Base-by-base conservation (phyloP, 495 filamentous ascomycete genomes). In the Lasiosphaeriaceae sp. region DNA sequence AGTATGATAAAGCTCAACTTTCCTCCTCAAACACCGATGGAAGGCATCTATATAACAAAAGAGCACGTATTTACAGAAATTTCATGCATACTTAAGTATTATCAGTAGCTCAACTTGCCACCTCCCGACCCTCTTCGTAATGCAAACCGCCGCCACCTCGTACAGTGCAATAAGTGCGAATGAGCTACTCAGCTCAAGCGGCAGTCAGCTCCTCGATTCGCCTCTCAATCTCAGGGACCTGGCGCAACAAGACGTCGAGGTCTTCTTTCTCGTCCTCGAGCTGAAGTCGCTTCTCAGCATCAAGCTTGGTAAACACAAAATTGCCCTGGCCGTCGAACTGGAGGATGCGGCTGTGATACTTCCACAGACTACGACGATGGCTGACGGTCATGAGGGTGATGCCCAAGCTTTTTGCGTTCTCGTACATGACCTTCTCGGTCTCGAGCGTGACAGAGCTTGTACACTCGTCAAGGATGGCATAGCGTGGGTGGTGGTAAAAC, bases 211-310 rank as follows among this genome's bases (percentile, higher is more conserved):
- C 93, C 31, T 74, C 82, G 65, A 97, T 86, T 50, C 94, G 80
- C 71, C 85, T 85, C 77, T 96, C 86, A 43, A 97, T 77, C 64
- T 96, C 94, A 1, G 90, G 90, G 7, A 97, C 88, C 31, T 86
- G 83, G 60, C 92, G 77, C 26, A 98, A 74, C 66, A 90, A 80
- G 35, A 95, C 69, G 26, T 97, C 94, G 47, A 98, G 76, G 60
- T 97, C 93, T 71, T 98, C 93, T 70, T 90, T 95, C 80, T 98
- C 93, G 75, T 97, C 94, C 79, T 98, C 94, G 34, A 98, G 74
- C 70, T 82, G 77, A 72, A 96, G 64, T 57, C 94, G 79, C 71
- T 79, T 85, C 65, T 97, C 93, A 57, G 93, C 92, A 74, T 98
- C 94, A 29, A 98, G 72, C 47, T 84, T 83, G 2, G 92, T 94